Conservation (phyloP, 2,329 filamentous ascomycete species). For the Grosmannia clavigera region DNA sequence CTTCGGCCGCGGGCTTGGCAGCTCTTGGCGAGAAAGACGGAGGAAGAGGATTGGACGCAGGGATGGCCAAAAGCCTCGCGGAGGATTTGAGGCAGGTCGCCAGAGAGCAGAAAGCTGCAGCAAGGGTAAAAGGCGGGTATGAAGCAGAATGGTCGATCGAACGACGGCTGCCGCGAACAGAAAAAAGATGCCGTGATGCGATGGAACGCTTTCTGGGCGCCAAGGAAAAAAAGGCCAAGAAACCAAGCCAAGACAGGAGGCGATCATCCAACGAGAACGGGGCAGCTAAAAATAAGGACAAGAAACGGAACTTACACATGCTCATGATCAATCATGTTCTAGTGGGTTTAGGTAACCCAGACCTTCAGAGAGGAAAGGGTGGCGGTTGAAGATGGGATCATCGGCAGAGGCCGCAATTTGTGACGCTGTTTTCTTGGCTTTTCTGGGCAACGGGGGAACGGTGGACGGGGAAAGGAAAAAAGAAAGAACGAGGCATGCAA, state of each 20-base stretch:
- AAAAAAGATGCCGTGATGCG: not conserved
- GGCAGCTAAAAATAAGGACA: not conserved
- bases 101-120: too few species aligned
- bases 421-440: not conserved
- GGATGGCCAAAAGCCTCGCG: not conserved
- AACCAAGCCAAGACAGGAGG: not conserved
- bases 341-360: constrained; percentile 10
- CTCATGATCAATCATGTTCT: constrained; percentile 14
- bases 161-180: not conserved
- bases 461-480: not conserved
- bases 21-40: constrained; percentile 2
- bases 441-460: not conserved
- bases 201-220: constrained; percentile 1
- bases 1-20: not conserved
- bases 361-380: constrained; percentile 3
- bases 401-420: constrained; percentile 2
- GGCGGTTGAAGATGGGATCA: constrained; percentile 3
- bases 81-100: not conserved
- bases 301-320: constrained; percentile 10
- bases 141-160: not conserved
- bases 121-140: not conserved
- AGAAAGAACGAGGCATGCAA: too few species aligned
- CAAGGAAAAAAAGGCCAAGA: not conserved
- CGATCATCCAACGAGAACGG: not conserved
- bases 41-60: not conserved